Conservation (phyloP, 2,329 filamentous ascomycete genomes). For the Ceratocystiopsis brevicomis region DNA sequence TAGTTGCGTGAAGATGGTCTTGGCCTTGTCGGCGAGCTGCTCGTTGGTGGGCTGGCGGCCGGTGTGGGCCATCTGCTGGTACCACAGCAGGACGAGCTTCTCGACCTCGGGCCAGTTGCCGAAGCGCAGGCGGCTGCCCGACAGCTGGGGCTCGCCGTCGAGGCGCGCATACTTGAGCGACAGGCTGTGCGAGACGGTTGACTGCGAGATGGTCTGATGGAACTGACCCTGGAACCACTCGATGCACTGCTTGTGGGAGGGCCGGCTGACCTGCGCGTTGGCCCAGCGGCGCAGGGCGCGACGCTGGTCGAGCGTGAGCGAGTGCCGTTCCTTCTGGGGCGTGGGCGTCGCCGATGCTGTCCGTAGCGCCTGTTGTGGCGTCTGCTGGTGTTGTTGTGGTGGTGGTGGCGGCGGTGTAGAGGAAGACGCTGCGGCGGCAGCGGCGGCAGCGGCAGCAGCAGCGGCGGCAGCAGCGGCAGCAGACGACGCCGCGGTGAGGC, state of each 20-base stretch:
- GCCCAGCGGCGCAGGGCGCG: slow-evolving; percentile 42
- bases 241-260: slow-evolving; percentile 42
- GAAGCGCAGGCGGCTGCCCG: slow-evolving; percentile 41
- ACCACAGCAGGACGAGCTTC: slow-evolving; percentile 37
- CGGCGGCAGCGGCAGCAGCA: slow-evolving; percentile 7
- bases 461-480: slow-evolving; percentile 4
- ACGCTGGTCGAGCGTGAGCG: slow-evolving; percentile 41
- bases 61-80: slow-evolving; percentile 29
- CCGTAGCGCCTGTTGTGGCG: background rate
- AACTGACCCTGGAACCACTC: slow-evolving; percentile 42
- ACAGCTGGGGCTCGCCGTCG: slow-evolving; percentile 40
- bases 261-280: slow-evolving; percentile 33
- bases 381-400: background rate
- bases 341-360: slow-evolving; percentile 6
- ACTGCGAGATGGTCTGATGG: slow-evolving; percentile 41
- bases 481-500: slow-evolving; percentile 1
- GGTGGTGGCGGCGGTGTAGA: background rate
- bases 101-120: slow-evolving; percentile 47
- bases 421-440: slow-evolving; percentile 1
- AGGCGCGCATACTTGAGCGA: slow-evolving; percentile 43
- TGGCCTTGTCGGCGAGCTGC: slow-evolving; percentile 43
- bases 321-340: slow-evolving; percentile 32
- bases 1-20: slow-evolving; percentile 36
- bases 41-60: slow-evolving; percentile 43
- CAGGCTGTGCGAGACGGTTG: slow-evolving; percentile 42